phyloP scores from a whole-genome alignment of 148 eudicot species.

The Heliosperma pusillum region DNA sequence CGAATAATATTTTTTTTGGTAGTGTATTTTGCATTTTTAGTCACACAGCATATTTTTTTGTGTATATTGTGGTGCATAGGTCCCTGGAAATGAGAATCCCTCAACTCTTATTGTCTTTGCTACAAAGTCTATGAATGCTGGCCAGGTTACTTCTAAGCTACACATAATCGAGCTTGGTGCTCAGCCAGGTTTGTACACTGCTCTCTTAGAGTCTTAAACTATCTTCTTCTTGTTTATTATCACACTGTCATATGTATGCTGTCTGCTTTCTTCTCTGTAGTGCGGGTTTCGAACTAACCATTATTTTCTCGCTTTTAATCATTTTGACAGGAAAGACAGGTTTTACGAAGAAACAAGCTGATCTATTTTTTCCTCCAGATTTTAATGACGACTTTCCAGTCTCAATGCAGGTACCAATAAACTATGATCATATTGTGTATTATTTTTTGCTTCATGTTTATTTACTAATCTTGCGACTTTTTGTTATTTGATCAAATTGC shows the following conservation, averaged over 20 bases:
- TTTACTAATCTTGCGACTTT: background rate
- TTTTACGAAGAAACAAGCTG: conserved; percentile 91
- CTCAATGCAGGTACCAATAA: conserved; percentile 79
- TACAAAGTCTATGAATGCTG: conserved; percentile 83
- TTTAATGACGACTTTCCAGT: conserved; percentile 98
- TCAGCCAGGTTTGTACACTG: conserved; percentile 59
- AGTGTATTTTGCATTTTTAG: background rate
- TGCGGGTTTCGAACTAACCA: background rate
- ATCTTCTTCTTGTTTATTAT: background rate
- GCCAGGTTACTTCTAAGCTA: conserved; percentile 78
- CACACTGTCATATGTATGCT: background rate
- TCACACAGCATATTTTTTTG: background rate
- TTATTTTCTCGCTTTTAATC: background rate
- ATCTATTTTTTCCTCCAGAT: conserved; percentile 97
- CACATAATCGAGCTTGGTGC: conserved; percentile 99
- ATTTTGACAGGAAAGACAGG: conserved; percentile 65
- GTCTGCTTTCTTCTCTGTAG: background rate
- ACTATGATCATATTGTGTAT: background rate
- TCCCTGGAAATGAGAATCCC: conserved; percentile 87
- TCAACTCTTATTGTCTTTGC: conserved; percentile 90
- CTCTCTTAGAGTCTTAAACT: background rate
- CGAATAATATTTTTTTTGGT: conserved; percentile 9
- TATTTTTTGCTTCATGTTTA: background rate
- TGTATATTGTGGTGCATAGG: conserved; percentile 30
- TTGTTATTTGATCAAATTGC: background rate